These are phyloP conservation scores for Penicillium brevicompactum DNA, from an alignment of 2,329 filamentous ascomycete genomes.

Conservation along the genomic window DNA sequence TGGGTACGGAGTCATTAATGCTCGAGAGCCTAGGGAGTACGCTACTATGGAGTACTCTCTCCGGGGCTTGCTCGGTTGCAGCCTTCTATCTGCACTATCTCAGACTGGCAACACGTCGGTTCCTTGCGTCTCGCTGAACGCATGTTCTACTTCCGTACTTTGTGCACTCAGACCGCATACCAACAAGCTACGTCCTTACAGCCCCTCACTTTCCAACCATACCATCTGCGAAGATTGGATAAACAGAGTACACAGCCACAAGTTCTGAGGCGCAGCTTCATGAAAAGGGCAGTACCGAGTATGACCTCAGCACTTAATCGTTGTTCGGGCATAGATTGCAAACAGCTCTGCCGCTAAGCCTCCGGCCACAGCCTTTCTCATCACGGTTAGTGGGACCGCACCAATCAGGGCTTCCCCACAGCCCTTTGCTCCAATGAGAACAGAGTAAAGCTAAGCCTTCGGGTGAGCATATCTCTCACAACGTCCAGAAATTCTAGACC, in stretches of 20 bases:
- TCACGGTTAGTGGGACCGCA: no score
- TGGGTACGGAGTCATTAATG: no score
- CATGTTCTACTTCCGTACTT: neutral
- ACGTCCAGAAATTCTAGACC: neutral
- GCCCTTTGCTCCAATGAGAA: neutral
- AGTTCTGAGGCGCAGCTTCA: neutral
- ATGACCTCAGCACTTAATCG: no score
- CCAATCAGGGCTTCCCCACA: no score
- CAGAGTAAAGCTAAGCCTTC: neutral
- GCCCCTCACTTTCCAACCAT: neutral
- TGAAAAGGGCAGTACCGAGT: no score
- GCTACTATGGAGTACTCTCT: no score
- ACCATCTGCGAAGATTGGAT: neutral
- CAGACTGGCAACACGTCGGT: neutral
- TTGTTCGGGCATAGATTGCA: no score
- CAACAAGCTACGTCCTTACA: neutral
- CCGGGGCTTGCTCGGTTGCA: no score
- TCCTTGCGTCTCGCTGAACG: neutral
- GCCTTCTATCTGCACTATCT: no score
- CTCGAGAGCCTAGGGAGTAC: no score
- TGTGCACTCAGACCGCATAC: neutral
- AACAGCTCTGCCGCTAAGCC: no score
- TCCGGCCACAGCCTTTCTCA: no score
- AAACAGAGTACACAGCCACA: neutral
- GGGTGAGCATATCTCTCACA: neutral